phyloP scores from a whole-genome alignment of 2,329 filamentous ascomycete species.

The Fusarium sp. region DNA sequence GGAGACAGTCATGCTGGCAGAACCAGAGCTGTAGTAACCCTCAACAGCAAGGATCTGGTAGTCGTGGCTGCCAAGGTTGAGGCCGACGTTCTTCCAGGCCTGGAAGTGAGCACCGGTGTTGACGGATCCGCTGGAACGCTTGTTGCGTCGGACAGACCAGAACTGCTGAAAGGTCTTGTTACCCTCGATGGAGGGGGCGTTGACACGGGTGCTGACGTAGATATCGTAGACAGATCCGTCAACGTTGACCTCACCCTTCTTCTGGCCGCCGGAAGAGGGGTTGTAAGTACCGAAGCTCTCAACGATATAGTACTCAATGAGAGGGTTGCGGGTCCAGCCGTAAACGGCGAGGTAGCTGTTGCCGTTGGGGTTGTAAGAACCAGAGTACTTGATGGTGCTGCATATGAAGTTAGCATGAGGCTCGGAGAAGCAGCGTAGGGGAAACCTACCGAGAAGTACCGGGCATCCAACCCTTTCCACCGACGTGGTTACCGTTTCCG shows the following conservation, averaged over 20 bases:
- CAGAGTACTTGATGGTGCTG: conserved; percentile 43
- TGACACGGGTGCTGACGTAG: conserved; percentile 49
- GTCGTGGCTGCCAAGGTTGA: conserved; percentile 59
- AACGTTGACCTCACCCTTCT: conserved; percentile 48
- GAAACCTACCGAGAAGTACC: conserved; percentile 45
- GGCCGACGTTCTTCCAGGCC: conserved; percentile 60
- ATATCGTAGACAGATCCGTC: conserved; percentile 53
- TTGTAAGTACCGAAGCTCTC: conserved; percentile 49
- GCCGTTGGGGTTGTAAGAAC: conserved; percentile 47
- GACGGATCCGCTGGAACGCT: conserved; percentile 61
- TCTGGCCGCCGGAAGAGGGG: conserved; percentile 46
- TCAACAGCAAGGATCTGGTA: conserved; percentile 67
- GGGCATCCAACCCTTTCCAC: conserved; percentile 41
- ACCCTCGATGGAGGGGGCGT: conserved; percentile 60
- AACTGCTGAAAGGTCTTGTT: conserved; percentile 63
- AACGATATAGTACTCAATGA: conserved; percentile 53
- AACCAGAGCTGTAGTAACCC: conserved; percentile 61
- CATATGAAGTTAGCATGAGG: not conserved
- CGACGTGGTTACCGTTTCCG: conserved; percentile 44
- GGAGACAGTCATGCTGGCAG: conserved; percentile 57
- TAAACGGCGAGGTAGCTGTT: conserved; percentile 53
- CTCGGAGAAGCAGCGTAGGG: not conserved
- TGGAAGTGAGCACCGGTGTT: conserved; percentile 61
- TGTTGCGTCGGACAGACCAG: conserved; percentile 60
- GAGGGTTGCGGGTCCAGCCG: conserved; percentile 51